Conservation (phyloP, 371 early-diverging fungal genomes). For the Mortierella polycephala region DNA sequence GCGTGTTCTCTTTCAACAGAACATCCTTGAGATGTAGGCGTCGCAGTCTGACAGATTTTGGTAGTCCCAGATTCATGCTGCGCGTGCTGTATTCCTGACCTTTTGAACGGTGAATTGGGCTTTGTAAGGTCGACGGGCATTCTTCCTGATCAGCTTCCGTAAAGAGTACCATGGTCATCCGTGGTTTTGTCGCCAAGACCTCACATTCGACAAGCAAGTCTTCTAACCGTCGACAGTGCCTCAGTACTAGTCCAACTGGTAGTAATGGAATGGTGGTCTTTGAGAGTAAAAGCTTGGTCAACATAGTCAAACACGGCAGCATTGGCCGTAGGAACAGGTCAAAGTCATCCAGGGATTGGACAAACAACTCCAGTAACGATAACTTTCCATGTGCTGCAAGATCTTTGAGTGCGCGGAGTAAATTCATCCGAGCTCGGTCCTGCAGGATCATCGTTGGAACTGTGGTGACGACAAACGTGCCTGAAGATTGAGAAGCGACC, state of each 20-base stretch:
- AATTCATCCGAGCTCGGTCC: slow-evolving; percentile 11
- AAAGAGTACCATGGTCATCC: slow-evolving; percentile 13
- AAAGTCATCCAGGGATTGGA: slow-evolving; percentile 18
- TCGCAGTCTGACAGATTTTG: slow-evolving; percentile 11
- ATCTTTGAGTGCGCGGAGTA: slow-evolving; percentile 1
- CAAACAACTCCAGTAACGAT: slow-evolving; percentile 11
- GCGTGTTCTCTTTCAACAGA: slow-evolving; percentile 7
- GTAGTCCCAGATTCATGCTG: background rate
- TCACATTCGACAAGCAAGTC: slow-evolving; percentile 15
- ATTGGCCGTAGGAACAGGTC: slow-evolving; percentile 19
- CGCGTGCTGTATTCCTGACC: background rate
- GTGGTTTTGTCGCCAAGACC: slow-evolving; percentile 1
- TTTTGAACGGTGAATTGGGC: too few species aligned
- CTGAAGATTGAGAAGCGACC: background rate
- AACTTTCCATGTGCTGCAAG: slow-evolving; percentile 5
- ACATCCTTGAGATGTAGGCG: slow-evolving; percentile 16
- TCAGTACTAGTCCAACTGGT: slow-evolving; percentile 13
- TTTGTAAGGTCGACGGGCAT: background rate
- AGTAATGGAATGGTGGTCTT: slow-evolving; percentile 2
- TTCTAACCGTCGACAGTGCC: slow-evolving; percentile 15
- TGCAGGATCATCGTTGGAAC: slow-evolving; percentile 4
- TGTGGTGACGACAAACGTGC: slow-evolving; percentile 1
- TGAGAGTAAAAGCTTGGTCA: slow-evolving; percentile 13
- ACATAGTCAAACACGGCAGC: background rate
- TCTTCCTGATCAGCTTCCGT: background rate